Evolutionary conservation across 306 rosid genomes (phyloP).

Genomic region (Vigna hirtella): DNA sequence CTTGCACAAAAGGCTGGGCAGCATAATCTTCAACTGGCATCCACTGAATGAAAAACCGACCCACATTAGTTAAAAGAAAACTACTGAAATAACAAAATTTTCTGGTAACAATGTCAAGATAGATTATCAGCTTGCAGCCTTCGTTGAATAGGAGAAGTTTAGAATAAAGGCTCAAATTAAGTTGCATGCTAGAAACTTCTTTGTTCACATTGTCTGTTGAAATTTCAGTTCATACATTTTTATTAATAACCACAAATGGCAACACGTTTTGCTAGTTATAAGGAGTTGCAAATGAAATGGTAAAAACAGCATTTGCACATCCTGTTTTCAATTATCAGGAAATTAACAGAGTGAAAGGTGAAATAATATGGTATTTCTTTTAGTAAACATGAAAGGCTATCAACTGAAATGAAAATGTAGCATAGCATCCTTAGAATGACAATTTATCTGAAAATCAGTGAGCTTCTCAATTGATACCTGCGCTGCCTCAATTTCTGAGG

Average conservation of each 20-base stretch:
- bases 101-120: not conserved
- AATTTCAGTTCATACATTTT: not conserved
- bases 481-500: constrained; percentile 71
- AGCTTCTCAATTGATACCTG: constrained; percentile 52
- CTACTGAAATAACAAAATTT: not conserved
- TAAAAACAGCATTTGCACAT: not conserved
- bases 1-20: constrained; percentile 64
- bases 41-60: constrained; percentile 62
- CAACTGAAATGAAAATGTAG: not conserved
- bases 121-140: not conserved
- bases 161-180: not conserved
- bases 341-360: not conserved
- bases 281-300: not conserved
- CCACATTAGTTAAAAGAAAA: not conserved
- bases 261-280: not conserved
- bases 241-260: not conserved
- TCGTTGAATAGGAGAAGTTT: not conserved
- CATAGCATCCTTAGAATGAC: constrained; percentile 2
- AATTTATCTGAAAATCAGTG: constrained; percentile 6
- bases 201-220: not conserved
- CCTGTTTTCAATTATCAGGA: not conserved
- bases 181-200: not conserved
- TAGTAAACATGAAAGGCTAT: not conserved
- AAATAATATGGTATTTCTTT: not conserved
- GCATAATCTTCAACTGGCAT: constrained; percentile 74